Evolutionary conservation across 2,329 filamentous ascomycete genomes (phyloP), one percentile per base, ranked within the genome.

Genomic region (Colletotrichum tanaceti): DNA sequence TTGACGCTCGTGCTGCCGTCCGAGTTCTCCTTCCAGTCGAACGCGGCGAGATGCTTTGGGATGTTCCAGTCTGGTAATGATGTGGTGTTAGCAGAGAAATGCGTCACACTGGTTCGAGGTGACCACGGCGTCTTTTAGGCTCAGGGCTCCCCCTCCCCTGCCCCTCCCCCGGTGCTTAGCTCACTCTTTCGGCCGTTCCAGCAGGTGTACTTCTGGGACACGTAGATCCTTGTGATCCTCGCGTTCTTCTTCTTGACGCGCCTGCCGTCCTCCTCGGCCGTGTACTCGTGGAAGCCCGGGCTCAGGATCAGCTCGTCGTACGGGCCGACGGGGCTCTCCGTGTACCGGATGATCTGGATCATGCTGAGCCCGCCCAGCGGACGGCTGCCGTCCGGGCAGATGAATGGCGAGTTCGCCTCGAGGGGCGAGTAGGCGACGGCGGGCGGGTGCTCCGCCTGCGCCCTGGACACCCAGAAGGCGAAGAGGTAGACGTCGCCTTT

Each of bases 1-100:
- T 81, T 77, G 66, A 86, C 79, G 9, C 74, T 76, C 20, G 77
- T 79, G 38, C 78, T 75, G 39, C 78, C 78, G 66, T 80, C 75
- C 6, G 77, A 66, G 41, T 77, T 70, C 20, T 78, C 72, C 16
- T 76, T 74, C 79, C 83, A 87, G 16, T 80, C 79, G 72, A 87
- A 87, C 13, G 77, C 77, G 43, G 86, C 86, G 16, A 87, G 79
- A 64, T 87, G 84, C 71, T 87, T 87, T 14, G 85, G 85, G 38
- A 85, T 82, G 72, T 86, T 86, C 85, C 85, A 87, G 70, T 86
- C 83, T 85, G 52, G 16, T 20, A 7, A n/a, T n/a, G n/a, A n/a
- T 3, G 14, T 11, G 18, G 16, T 53, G 49, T 39, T 9, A 52
- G 32, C 38, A 39, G n/a, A n/a, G n/a, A n/a, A 35, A 24, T 16